A percentile compares a stretch with the other conserved stretches of the same genome.
These are phyloP conservation scores for Stropharia rugosoannulata DNA, from an alignment of 768 basidiomycete genomes.

Conservation along the genomic window DNA sequence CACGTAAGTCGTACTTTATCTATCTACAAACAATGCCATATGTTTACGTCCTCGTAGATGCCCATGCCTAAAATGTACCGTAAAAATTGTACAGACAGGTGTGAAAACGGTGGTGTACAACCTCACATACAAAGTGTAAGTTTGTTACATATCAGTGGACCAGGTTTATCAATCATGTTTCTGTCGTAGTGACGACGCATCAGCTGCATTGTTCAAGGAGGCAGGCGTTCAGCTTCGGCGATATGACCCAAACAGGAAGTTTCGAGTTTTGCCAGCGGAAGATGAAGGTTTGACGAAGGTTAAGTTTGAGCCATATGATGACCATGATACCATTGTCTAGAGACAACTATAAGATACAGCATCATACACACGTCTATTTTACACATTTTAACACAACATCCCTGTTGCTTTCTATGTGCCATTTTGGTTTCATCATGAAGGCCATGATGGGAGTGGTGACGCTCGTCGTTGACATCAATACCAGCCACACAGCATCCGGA, in stretches of 20 bases:
- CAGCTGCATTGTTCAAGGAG: constrained; percentile 72
- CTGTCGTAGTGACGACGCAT: constrained; percentile 69
- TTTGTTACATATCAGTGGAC: constrained; percentile 10
- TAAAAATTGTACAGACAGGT: constrained; percentile 96
- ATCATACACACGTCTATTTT: constrained; percentile 10
- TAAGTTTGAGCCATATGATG: constrained; percentile 13
- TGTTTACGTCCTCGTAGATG: constrained; percentile 54
- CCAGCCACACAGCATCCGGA: constrained; percentile 84
- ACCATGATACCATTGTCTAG: constrained; percentile 1
- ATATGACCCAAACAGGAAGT: constrained; percentile 49
- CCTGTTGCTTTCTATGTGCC: constrained; percentile 58
- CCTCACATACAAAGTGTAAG: constrained; percentile 92
- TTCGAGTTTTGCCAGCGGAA: constrained; percentile 23
- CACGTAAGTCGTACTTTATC: constrained; percentile 59
- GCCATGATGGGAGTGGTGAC: constrained; percentile 36
- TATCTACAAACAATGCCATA: not conserved
- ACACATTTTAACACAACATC: constrained; percentile 29
- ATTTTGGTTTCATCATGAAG: constrained; percentile 55
- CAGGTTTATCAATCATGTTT: not conserved
- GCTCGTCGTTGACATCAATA: constrained; percentile 54
- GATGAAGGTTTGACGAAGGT: constrained; percentile 23
- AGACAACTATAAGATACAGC: constrained; percentile 10
- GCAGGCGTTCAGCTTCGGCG: constrained; percentile 82
- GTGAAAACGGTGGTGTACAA: constrained; percentile 94
- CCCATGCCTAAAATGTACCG: constrained; percentile 93